Evolutionary conservation across 2,329 filamentous ascomycete species (phyloP), one percentile per base, ranked within the genome.

Genomic region (Ophiostoma fasciatum): DNA sequence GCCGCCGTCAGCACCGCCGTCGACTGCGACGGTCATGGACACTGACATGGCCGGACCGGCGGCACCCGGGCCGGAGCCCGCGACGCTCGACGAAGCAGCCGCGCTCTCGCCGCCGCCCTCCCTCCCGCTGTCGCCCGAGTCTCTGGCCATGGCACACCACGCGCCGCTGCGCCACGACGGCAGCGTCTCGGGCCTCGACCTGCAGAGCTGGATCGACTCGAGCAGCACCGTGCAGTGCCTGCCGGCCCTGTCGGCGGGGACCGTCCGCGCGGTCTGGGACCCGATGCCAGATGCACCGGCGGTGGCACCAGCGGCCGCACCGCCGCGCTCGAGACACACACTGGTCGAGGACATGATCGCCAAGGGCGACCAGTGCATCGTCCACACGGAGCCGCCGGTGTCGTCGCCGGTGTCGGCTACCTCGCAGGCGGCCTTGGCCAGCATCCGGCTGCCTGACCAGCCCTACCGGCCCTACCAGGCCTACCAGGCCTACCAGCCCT

Each of bases 131-230:
- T 42, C 35, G 10, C 21, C 17, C 23, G 27, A 28, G 12, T 21
- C 36, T 4, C 31, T 38, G 13, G 32, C 36, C n/a, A 27, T 37
- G 35, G 33, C 38, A 10, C 22, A 42, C n/a, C 32, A 39, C 6
- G 34, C 39, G 15, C 35, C 37, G 7, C n/a, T 30, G 12, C 36
- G 39, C 20, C 22, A 27, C 30, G 31, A 37, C 19, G 40, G 40
- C 12, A 33, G 34, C 4, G 42, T 38, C 17, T 41, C 42, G 2
- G 32, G 34, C 20, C 39, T 43, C 28, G 43, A 43, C 25, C 18
- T 45, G 33, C 33, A 27, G 11, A 23, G 35, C n/a, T 45, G 43
- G 43, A 23, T 43, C 21, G n/a, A n/a, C n/a, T n/a, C n/a, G n/a
- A n/a, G n/a, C n/a, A n/a, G n/a, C n/a, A n/a, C 21, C 15, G 6